phyloP scores from a whole-genome alignment of 1,139 yeast species.

The Diutina scorzettiae region DNA sequence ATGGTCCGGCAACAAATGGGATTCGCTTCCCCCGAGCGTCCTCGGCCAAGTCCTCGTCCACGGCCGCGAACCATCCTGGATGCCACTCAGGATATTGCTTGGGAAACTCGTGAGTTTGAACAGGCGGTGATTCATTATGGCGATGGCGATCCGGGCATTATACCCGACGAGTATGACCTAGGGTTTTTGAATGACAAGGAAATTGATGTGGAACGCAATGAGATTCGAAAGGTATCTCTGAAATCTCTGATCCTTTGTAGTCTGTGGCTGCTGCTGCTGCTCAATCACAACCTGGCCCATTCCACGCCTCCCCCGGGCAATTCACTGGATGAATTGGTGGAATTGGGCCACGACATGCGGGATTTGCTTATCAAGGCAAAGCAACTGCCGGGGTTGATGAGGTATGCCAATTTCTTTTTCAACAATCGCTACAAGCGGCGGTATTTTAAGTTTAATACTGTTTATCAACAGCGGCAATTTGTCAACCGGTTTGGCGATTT shows the following conservation, averaged over 20 bases:
- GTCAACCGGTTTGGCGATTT: slow-evolving; percentile 33
- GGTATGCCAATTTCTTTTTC: slow-evolving; percentile 25
- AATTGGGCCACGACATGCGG: slow-evolving; percentile 2
- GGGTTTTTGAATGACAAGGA: slow-evolving; percentile 4
- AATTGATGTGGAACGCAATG: neutral
- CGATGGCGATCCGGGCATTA: slow-evolving; percentile 1
- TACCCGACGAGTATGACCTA: slow-evolving; percentile 1
- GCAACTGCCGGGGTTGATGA: slow-evolving; percentile 7
- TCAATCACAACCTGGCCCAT: neutral
- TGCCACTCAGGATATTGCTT: neutral
- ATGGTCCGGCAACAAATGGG: neutral
- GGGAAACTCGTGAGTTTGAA: neutral
- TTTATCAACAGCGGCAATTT: slow-evolving; percentile 35
- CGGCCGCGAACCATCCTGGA: slow-evolving; percentile 1
- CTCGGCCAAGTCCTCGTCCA: neutral
- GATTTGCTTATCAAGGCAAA: neutral
- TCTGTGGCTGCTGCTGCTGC: slow-evolving; percentile 6
- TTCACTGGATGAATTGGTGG: neutral
- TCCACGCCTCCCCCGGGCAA: slow-evolving; percentile 3
- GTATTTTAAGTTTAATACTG: slow-evolving; percentile 34
- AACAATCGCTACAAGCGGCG: slow-evolving; percentile 24
- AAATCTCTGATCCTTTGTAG: neutral
- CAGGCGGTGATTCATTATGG: neutral
- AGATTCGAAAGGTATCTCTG: neutral
- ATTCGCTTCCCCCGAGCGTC: neutral